phyloP scores from a whole-genome alignment of 495 filamentous ascomycete species.

The Lepraria neglecta region DNA sequence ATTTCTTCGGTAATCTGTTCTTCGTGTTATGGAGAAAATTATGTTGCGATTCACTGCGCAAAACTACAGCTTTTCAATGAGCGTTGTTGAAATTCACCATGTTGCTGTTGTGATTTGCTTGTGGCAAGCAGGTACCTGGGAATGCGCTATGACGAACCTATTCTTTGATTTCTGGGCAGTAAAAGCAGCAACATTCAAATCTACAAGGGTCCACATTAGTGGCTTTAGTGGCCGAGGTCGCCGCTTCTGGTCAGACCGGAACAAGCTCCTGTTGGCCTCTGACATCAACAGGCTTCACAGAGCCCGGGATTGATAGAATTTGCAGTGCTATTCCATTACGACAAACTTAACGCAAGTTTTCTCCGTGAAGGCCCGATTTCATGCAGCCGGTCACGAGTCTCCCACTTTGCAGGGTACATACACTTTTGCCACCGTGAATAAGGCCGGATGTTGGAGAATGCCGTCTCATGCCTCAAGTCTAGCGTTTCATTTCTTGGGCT shows the following conservation, averaged over 20 bases:
- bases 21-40: neutral
- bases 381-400: neutral
- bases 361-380: neutral
- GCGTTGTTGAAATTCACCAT: neutral
- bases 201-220: neutral
- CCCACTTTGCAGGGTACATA: neutral
- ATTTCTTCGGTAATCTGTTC: neutral
- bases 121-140: neutral
- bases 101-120: neutral
- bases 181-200: constrained; percentile 8
- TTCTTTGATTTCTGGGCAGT: neutral
- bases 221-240: constrained; percentile 1
- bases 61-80: neutral
- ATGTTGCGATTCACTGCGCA: neutral
- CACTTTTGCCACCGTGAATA: neutral
- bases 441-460: no score
- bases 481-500: neutral
- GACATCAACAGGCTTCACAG: constrained; percentile 1
- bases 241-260: constrained; percentile 9
- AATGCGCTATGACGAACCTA: neutral
- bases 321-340: neutral
- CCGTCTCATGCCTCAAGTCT: neutral
- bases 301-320: neutral
- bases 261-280: constrained; percentile 12
- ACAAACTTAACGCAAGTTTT: neutral